These are phyloP conservation scores for Ganoderma meredithae DNA, from an alignment of 1,284 basidiomycete genomes.

Conservation along the genomic window DNA sequence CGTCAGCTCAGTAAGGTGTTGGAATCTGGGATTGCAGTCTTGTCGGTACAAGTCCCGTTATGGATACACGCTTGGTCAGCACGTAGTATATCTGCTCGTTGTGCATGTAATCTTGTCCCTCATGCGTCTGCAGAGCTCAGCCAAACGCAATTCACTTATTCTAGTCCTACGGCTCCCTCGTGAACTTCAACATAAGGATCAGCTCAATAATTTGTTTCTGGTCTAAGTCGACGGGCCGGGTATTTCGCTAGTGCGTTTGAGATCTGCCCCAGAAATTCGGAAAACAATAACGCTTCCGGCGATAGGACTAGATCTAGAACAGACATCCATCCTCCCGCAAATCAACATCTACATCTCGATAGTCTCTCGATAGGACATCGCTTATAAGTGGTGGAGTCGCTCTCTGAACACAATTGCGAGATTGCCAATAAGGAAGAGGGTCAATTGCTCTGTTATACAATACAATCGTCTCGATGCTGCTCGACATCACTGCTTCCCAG, in stretches of 20 bases:
- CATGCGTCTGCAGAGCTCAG: too few relatives aligned
- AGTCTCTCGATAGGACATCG: not conserved
- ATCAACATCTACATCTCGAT: too few relatives aligned
- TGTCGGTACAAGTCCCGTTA: too few relatives aligned
- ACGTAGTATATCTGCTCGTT: too few relatives aligned
- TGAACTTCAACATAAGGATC: too few relatives aligned
- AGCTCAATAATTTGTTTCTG: not conserved
- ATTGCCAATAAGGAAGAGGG: not conserved
- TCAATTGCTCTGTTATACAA: not conserved
- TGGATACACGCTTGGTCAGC: too few relatives aligned
- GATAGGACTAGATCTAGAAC: not conserved
- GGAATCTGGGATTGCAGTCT: too few relatives aligned
- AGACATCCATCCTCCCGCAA: not conserved
- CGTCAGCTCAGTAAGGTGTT: too few relatives aligned
- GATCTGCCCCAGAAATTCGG: not conserved
- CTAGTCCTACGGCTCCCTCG: too few relatives aligned
- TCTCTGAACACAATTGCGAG: not conserved
- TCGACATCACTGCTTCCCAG: conserved; percentile 6
- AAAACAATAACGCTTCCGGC: not conserved
- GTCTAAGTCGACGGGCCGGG: not conserved
- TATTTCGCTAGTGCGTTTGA: not conserved
- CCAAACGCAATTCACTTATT: too few relatives aligned
- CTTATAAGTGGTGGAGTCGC: not conserved
- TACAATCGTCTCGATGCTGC: not conserved
- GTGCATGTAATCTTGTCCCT: too few relatives aligned